Conservation (phyloP, 805 yeast genomes). For the Yarrowia sp. region DNA sequence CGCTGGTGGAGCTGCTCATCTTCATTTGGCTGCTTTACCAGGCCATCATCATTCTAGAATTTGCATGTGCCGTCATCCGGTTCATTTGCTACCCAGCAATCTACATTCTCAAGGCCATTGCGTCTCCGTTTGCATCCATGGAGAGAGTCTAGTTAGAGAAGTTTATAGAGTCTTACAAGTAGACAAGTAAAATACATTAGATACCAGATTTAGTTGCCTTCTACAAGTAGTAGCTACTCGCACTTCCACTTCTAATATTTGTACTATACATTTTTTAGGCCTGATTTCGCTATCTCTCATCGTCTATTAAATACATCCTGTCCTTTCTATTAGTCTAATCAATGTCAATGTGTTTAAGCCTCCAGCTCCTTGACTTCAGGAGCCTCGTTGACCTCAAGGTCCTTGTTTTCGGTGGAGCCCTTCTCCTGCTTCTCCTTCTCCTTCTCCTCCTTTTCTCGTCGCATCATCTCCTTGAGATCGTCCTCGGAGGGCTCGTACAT, state of each 20-base stretch:
- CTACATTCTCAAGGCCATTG: constrained; percentile 37
- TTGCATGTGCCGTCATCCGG: constrained; percentile 41
- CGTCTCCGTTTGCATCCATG: constrained; percentile 6
- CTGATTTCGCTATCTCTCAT: too few relatives aligned
- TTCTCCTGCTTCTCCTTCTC: constrained; percentile 44
- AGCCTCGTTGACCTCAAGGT: constrained; percentile 37
- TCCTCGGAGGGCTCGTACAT: constrained; percentile 96
- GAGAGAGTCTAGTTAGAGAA: constrained; percentile 4
- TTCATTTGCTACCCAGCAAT: constrained; percentile 44
- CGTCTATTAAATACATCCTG: constrained; percentile 14
- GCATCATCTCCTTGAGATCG: constrained; percentile 74
- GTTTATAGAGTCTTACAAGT: not conserved
- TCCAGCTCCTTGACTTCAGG: constrained; percentile 32
- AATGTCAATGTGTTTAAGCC: constrained; percentile 11
- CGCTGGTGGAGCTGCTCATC: constrained; percentile 40
- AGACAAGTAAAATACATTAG: not conserved
- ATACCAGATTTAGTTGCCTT: not conserved
- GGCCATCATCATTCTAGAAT: constrained; percentile 40
- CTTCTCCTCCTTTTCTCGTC: constrained; percentile 51
- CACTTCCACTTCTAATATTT: too few relatives aligned
- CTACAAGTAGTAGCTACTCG: too few relatives aligned
- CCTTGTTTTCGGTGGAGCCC: constrained; percentile 40
- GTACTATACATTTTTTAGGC: too few relatives aligned
- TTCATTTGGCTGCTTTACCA: constrained; percentile 41
- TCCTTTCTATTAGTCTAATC: constrained; percentile 22